Conservation (phyloP, 2,329 filamentous ascomycete genomes). For the Cadophora sp. region DNA sequence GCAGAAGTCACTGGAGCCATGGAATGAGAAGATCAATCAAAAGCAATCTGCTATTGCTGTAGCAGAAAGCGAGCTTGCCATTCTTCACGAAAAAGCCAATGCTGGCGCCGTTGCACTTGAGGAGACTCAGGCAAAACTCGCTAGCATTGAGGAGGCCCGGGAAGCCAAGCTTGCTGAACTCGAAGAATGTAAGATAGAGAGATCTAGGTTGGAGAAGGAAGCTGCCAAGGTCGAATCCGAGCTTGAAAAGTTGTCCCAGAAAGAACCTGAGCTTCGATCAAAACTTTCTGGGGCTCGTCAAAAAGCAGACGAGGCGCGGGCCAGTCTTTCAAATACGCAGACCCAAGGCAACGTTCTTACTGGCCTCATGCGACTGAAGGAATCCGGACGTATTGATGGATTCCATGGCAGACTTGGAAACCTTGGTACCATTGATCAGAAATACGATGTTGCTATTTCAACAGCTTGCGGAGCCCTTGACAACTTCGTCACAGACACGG, state of each 20-base stretch:
- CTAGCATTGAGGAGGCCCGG: constrained; percentile 73
- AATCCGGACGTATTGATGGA: constrained; percentile 94
- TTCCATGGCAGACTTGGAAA: constrained; percentile 97
- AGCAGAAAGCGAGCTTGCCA: constrained; percentile 91
- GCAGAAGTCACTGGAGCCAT: constrained; percentile 93
- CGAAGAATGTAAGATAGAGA: constrained; percentile 76
- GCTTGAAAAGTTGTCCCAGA: constrained; percentile 72
- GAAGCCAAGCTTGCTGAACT: constrained; percentile 75
- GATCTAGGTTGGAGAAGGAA: constrained; percentile 76
- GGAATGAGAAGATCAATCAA: constrained; percentile 96
- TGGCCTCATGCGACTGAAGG: constrained; percentile 91
- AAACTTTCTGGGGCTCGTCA: constrained; percentile 90
- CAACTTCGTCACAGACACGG: constrained; percentile 95
- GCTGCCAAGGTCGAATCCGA: constrained; percentile 74
- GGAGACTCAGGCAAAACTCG: constrained; percentile 82
- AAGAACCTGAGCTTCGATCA: constrained; percentile 82
- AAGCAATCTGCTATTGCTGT: constrained; percentile 95
- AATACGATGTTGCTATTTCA: constrained; percentile 97
- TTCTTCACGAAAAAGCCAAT: constrained; percentile 87
- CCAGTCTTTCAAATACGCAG: constrained; percentile 87
- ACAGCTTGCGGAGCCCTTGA: constrained; percentile 91
- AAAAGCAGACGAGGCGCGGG: constrained; percentile 94
- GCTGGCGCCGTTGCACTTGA: constrained; percentile 84
- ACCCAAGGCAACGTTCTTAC: constrained; percentile 92
- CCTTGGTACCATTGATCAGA: constrained; percentile 88